Base-by-base conservation (phyloP, 1,284 basidiomycete genomes). In the Serendipita sp. region DNA sequence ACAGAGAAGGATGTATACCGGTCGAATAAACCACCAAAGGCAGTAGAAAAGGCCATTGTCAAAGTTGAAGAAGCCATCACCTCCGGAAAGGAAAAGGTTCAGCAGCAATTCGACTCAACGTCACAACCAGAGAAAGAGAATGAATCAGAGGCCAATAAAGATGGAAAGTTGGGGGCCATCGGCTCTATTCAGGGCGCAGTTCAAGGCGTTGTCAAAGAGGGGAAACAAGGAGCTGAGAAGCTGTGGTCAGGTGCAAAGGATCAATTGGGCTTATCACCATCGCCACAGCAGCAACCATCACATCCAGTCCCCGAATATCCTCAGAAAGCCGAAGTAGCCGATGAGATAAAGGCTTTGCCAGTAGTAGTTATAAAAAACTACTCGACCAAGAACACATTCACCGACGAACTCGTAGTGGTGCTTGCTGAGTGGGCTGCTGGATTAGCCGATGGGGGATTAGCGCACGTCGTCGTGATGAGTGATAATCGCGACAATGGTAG, bases 401-500 rank as follows among this genome's bases (percentile, higher is more conserved):
- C 80, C 67, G 85, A 88, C 47, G 85, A 91, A 49, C 69, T 97
- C 22, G 81, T 91, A 71, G 78, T 79, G 49, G 88, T 87, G 1
- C 73, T 99, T 22, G 82, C 88, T 1, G 83, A 88, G 64, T 99
- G 95, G 95, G 87, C 84, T 2, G 91, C 91, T 0, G 79, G 78
- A 12, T 75, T 96, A 44, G 82, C 85, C 0, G 89, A 93, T 70
- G 42, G 42, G 10, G 35, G 83, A 83, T 78, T 92, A 62, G 95
- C 95, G 0, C 95, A 99, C 72, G 93, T 97, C 45, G 78, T 99
- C 58, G 85, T 98, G 50, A 78, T 94, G 41, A 91, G 89, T 67
- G 92, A 98, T 71, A 93, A 93, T 68, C 82, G 88, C 29, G 91
- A 93, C 67, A 88, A 93, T 62, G 80, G 84, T 1, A 97, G 94